Conservation (phyloP, 768 basidiomycete species). For the Agrocybe praecox region DNA sequence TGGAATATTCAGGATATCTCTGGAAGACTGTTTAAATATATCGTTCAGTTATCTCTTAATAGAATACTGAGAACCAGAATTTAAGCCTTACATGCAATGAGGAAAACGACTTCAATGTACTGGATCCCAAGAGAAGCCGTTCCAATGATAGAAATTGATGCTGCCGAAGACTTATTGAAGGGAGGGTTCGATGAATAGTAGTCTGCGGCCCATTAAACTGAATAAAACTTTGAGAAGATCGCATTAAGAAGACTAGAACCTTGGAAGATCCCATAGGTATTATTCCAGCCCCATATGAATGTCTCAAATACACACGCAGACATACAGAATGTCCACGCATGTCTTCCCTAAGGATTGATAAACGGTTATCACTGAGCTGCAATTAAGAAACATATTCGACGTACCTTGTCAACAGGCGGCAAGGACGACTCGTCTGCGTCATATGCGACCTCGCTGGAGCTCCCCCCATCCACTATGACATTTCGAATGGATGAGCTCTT, state of each 20-base stretch:
- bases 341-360: neutral
- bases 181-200: constrained; percentile 4
- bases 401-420: neutral
- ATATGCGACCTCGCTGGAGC: neutral
- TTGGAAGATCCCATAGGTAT: constrained; percentile 9
- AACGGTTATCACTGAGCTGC: neutral
- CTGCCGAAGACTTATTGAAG: neutral
- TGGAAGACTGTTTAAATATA: constrained; percentile 6
- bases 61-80: too few relatives aligned
- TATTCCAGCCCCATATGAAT: constrained; percentile 11
- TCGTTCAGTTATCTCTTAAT: neutral
- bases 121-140: constrained; percentile 4
- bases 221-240: too few relatives aligned
- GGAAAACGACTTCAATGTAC: constrained; percentile 2
- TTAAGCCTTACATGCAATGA: constrained; percentile 1
- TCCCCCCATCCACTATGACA: too few relatives aligned
- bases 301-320: constrained; percentile 8
- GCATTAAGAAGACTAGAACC: neutral
- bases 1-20: constrained; percentile 12
- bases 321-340: constrained; percentile 6
- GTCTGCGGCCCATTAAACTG: neutral
- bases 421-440: neutral
- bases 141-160: constrained; percentile 3
- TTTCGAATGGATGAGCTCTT: too few relatives aligned
- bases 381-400: neutral